phyloP scores from a whole-genome alignment of 805 yeast species.

The Candida pseudofarinosa region DNA sequence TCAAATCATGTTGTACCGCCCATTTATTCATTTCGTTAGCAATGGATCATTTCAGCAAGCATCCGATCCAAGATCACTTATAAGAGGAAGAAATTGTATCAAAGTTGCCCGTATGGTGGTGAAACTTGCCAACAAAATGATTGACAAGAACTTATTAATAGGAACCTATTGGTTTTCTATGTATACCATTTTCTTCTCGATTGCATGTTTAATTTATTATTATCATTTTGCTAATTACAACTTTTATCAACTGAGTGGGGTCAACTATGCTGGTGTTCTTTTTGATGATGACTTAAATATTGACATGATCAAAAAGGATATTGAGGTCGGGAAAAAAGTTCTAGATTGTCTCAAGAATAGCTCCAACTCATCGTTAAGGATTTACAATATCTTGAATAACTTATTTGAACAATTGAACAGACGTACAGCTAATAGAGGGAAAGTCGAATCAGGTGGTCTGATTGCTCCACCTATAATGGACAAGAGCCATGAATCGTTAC shows the following conservation, averaged over 20 bases:
- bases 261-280: constrained; percentile 41
- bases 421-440: constrained; percentile 49
- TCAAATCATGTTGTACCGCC: constrained; percentile 77
- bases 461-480: background rate
- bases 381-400: constrained; percentile 75
- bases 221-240: constrained; percentile 50
- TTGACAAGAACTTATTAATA: constrained; percentile 60
- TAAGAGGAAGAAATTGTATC: constrained; percentile 78
- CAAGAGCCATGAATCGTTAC: constrained; percentile 4
- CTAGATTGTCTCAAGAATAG: constrained; percentile 67
- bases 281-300: constrained; percentile 44
- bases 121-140: constrained; percentile 75
- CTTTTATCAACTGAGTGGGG: constrained; percentile 22
- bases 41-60: constrained; percentile 40
- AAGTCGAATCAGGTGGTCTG: background rate
- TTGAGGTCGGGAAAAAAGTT: constrained; percentile 75
- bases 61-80: constrained; percentile 57
- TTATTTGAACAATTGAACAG: constrained; percentile 74
- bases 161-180: constrained; percentile 93
- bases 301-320: constrained; percentile 68
- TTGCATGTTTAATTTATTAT: constrained; percentile 80
- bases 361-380: constrained; percentile 74
- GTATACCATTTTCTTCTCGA: constrained; percentile 83
- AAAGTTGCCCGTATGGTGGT: constrained; percentile 81
- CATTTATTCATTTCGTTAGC: constrained; percentile 79